A percentile compares a stretch with the other conserved stretches of the same genome.
phyloP scores from a whole-genome alignment of 345 rosid genomes.

The Angophora floribunda region DNA sequence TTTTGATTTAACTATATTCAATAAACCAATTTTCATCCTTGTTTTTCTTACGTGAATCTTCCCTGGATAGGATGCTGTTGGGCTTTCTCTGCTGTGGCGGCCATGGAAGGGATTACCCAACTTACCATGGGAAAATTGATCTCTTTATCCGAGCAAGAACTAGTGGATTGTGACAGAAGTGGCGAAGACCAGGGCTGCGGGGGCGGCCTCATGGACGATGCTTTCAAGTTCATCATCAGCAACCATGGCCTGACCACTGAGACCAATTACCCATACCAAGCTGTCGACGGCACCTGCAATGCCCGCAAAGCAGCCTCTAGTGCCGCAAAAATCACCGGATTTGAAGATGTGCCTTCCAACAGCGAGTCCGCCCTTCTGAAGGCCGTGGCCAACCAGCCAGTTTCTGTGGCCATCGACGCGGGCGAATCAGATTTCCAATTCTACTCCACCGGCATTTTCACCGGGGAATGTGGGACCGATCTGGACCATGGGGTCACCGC shows the following conservation, averaged over 20 bases:
- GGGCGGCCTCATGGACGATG: slow-evolving; percentile 18
- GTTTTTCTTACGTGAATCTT: background rate
- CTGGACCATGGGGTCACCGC: background rate
- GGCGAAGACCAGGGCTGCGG: slow-evolving; percentile 11
- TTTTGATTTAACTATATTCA: background rate
- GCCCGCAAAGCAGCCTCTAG: background rate
- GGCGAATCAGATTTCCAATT: background rate
- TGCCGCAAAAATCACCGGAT: background rate
- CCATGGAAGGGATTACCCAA: slow-evolving; percentile 4
- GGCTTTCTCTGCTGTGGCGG: slow-evolving; percentile 15
- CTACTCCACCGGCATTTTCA: background rate
- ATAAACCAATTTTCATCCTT: background rate
- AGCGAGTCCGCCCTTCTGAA: slow-evolving; percentile 2
- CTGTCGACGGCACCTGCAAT: slow-evolving; percentile 1
- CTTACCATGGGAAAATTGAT: background rate
- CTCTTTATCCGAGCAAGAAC: slow-evolving; percentile 21
- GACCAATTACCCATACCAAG: slow-evolving; percentile 6
- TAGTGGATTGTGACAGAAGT: slow-evolving; percentile 14
- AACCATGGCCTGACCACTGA: slow-evolving; percentile 14
- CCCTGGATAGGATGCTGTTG: slow-evolving; percentile 6
- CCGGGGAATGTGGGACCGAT: background rate
- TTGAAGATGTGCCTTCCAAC: slow-evolving; percentile 5
- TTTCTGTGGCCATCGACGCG: slow-evolving; percentile 5
- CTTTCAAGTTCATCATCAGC: slow-evolving; percentile 11
- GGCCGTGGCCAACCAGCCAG: slow-evolving; percentile 1